Evolutionary conservation across 768 basidiomycete genomes (phyloP).

Genomic region (Lentinula sp.): DNA sequence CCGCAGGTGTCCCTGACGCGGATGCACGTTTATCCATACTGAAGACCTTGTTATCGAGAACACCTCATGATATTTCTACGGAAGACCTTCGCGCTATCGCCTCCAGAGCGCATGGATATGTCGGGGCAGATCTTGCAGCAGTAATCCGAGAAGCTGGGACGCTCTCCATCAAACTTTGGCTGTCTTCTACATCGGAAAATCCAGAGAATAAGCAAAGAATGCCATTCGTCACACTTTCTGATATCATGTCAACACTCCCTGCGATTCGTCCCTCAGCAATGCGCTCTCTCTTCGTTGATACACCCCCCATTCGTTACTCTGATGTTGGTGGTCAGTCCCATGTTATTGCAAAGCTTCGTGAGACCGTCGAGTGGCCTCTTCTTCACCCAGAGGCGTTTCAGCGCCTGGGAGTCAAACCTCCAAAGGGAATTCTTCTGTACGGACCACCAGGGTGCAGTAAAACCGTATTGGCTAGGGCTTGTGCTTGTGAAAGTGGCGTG

Average conservation of each 20-base stretch:
- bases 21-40: slow-evolving; percentile 83
- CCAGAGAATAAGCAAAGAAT: slow-evolving; percentile 16
- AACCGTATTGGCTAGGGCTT: slow-evolving; percentile 86
- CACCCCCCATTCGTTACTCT: slow-evolving; percentile 72
- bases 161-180: slow-evolving; percentile 54
- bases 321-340: slow-evolving; percentile 86
- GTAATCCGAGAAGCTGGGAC: slow-evolving; percentile 83
- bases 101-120: slow-evolving; percentile 86
- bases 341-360: slow-evolving; percentile 81
- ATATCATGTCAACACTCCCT: slow-evolving; percentile 69
- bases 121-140: slow-evolving; percentile 92
- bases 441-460: slow-evolving; percentile 98
- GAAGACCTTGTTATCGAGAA: slow-evolving; percentile 73
- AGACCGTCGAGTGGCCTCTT: slow-evolving; percentile 95
- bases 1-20: slow-evolving; percentile 79
- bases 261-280: slow-evolving; percentile 88
- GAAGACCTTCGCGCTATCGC: slow-evolving; percentile 64
- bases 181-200: slow-evolving; percentile 10
- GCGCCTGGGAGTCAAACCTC: slow-evolving; percentile 81
- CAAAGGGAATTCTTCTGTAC: slow-evolving; percentile 87
- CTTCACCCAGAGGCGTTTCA: slow-evolving; percentile 81
- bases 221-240: slow-evolving; percentile 47
- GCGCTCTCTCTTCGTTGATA: slow-evolving; percentile 88
- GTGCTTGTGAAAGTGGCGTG: slow-evolving; percentile 89
- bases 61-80: slow-evolving; percentile 64